Percentiles rank a stretch among this genome's conserved stretches.
Evolutionary conservation across 345 rosid species (phyloP).

Genomic region (Aegle marmelos): DNA sequence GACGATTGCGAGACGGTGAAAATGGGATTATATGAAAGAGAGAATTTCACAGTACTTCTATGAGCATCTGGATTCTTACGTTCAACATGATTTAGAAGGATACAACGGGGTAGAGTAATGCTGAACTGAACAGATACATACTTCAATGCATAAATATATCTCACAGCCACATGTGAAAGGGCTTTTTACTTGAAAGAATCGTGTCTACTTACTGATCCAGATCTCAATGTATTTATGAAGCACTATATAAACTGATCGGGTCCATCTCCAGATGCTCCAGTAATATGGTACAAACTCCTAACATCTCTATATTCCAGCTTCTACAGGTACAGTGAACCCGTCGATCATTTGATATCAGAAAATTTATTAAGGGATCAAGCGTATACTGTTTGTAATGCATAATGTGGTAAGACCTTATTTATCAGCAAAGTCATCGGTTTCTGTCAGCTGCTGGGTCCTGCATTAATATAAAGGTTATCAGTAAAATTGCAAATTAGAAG

Average conservation of each 20-base stretch:
- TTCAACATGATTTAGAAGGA: background rate
- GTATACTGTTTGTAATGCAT: background rate
- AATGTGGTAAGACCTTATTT: constrained; percentile 29
- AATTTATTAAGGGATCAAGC: background rate
- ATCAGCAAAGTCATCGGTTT: constrained; percentile 33
- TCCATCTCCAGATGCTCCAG: background rate
- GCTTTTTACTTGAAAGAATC: background rate
- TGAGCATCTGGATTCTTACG: background rate
- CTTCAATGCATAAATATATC: background rate
- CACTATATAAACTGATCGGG: background rate
- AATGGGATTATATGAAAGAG: background rate
- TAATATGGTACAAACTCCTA: background rate
- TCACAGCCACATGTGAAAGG: background rate
- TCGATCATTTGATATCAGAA: background rate
- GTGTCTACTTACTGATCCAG: background rate
- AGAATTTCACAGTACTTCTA: background rate
- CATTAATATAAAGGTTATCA: background rate
- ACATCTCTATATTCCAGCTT: background rate
- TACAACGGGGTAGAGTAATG: background rate
- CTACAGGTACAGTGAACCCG: background rate
- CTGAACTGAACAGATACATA: background rate
- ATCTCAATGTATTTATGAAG: background rate
- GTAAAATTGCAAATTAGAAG: background rate
- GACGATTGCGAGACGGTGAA: background rate
- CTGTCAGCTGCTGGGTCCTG: constrained; percentile 56